Conservation (phyloP, 225 moss, liverwort and hornwort genomes). For the Pleurozium schreberi region DNA sequence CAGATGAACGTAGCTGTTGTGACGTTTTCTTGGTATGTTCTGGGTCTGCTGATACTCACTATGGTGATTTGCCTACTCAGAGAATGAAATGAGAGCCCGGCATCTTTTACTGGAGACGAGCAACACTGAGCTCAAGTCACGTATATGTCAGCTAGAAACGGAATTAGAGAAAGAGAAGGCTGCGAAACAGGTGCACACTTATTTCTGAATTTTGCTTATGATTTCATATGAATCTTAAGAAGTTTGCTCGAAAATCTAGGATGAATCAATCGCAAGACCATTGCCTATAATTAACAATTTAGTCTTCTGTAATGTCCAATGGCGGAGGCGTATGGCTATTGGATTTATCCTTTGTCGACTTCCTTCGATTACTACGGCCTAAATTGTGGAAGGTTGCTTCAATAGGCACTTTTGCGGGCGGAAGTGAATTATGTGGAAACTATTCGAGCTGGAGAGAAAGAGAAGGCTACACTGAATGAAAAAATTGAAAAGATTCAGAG, state of each 20-base stretch:
- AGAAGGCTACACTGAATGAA: constrained; percentile 32
- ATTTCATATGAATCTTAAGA: not conserved
- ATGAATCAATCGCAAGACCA: no score
- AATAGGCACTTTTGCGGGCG: constrained; percentile 38
- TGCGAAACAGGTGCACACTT: constrained; percentile 49
- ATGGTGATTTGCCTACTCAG: constrained; percentile 9
- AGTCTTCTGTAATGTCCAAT: not conserved
- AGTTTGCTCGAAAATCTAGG: not conserved
- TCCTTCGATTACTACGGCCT: not conserved
- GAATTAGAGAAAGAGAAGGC: constrained; percentile 24
- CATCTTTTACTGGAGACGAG: constrained; percentile 39
- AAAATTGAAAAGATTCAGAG: constrained; percentile 43
- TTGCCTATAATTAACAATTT: not conserved
- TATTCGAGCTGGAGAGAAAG: constrained; percentile 43
- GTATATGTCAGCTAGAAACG: constrained; percentile 23
- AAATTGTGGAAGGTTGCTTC: not conserved
- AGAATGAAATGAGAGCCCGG: constrained; percentile 36
- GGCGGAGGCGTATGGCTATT: not conserved
- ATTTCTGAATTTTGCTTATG: not conserved
- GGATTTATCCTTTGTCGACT: no score
- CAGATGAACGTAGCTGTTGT: not conserved
- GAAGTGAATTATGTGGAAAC: constrained; percentile 44
- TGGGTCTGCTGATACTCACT: not conserved
- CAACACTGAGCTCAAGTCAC: constrained; percentile 33
- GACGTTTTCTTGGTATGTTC: not conserved